These are phyloP conservation scores for Beauveria rudraprayagi DNA, from an alignment of 2,329 filamentous ascomycete genomes.

Conservation along the genomic window DNA sequence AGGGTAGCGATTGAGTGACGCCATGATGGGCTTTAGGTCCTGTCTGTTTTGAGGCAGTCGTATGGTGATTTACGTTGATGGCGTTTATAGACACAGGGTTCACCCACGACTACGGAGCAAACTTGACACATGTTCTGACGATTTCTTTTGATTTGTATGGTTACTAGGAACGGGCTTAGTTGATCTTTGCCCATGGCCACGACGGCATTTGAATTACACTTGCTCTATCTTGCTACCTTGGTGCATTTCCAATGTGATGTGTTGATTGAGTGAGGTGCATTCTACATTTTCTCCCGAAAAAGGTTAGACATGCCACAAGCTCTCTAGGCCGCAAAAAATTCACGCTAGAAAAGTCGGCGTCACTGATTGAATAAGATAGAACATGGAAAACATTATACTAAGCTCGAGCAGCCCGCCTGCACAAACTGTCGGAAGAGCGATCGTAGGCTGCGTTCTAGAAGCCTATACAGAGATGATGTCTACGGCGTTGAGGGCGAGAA, in stretches of 20 bases:
- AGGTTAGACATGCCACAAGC: too few relatives aligned
- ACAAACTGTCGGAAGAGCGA: too few relatives aligned
- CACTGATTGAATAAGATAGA: too few relatives aligned
- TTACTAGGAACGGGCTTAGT: slow-evolving; percentile 1
- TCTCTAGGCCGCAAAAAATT: too few relatives aligned
- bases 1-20: background rate
- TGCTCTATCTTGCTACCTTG: slow-evolving; percentile 1
- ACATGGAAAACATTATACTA: too few relatives aligned
- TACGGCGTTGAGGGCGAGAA: too few relatives aligned
- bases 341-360: too few relatives aligned
- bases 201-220: slow-evolving; percentile 7
- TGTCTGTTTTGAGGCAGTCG: background rate
- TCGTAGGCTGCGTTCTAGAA: too few relatives aligned
- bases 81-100: slow-evolving; percentile 6
- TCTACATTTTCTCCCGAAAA: too few relatives aligned
- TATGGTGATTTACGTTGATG: background rate
- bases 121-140: slow-evolving; percentile 6
- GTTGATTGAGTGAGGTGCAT: too few relatives aligned
- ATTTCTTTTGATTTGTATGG: slow-evolving; percentile 10
- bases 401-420: too few relatives aligned
- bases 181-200: slow-evolving; percentile 3
- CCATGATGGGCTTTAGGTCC: background rate
- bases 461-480: too few relatives aligned
- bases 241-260: background rate
- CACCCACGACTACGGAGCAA: slow-evolving; percentile 4